Base-by-base conservation (phyloP, 1,284 basidiomycete species). In the Microbotryomycetes sp. region DNA sequence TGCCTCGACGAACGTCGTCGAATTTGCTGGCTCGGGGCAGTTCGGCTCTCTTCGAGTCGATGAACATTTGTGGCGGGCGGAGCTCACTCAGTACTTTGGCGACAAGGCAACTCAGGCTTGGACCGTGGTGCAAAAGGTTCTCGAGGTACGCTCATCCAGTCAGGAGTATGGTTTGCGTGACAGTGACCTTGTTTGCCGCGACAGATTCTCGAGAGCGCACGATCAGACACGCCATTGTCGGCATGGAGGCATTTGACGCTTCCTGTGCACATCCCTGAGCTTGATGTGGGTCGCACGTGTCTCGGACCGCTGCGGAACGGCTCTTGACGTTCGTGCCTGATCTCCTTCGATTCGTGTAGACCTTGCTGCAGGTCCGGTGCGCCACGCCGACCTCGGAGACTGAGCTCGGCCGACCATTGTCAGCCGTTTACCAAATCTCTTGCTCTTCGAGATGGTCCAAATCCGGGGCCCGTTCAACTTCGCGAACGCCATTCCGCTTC, bases 321-420 rank as follows among this genome's bases (percentile, higher is more conserved):
- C n/a, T n/a, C n/a, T n/a, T n/a, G n/a, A n/a, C n/a, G n/a, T n/a
- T n/a, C n/a, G n/a, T 41, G 11, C 11, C 35, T 41, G 52, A 35
- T 23, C n/a, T 16, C 52, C 30, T 13, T 30, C 18, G n/a, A 9
- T 21, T 21, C n/a, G n/a, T 30, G 6, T 54, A 67, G 66, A 63
- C 70, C 31, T 61, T 66, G 41, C 67, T 57, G 49, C 59, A 60
- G 31, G 69, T 68, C 16, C 55, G 50, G 41, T 70, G 52, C n/a
- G 54, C 23, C 52, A 56, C 16, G 47, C 53, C n/a, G 7, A 24
- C 13, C 18, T 16, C 11, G n/a, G 51, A 54, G n/a, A 16, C 79
- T 80, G 21, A 87, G 67, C 86, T 89, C 4, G 89, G 89, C 0
- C 87, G 91, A 67, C 86, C 87, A 1, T 81, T 91, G 26, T 79